A percentile compares a stretch with the other conserved stretches of the same genome.
Conservation (phyloP, 257 asterid genomes). For the Nicotiana noctiflora region DNA sequence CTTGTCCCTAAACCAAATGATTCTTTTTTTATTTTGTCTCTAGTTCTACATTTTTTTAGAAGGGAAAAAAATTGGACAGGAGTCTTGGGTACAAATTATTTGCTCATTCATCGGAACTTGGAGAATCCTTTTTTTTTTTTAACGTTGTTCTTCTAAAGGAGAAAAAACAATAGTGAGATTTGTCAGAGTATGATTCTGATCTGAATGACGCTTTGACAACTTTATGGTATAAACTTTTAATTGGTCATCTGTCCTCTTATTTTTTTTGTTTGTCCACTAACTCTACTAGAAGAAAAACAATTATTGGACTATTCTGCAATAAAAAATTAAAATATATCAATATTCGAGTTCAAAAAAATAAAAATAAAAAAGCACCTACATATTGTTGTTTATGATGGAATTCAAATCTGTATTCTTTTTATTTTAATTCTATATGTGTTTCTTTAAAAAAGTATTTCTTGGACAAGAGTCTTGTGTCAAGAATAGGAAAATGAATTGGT, state of each 20-base stretch:
- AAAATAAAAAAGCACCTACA: too few species aligned
- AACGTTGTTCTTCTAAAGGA: background rate
- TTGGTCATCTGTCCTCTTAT: too few species aligned
- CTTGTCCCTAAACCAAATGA: too few species aligned
- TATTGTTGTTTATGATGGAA: too few species aligned
- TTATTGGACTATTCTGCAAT: too few species aligned
- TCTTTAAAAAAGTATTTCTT: background rate
- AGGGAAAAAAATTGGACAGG: background rate
- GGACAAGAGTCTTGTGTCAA: slow-evolving; percentile 3
- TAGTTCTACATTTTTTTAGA: too few species aligned
- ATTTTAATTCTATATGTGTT: too few species aligned
- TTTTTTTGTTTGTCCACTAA: background rate
- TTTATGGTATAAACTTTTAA: background rate
- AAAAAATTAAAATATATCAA: too few species aligned
- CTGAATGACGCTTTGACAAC: background rate
- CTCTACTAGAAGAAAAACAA: too few species aligned
- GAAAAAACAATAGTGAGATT: background rate
- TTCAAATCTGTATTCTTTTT: too few species aligned
- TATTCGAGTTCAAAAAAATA: too few species aligned
- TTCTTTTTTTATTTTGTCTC: background rate
- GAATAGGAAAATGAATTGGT: background rate
- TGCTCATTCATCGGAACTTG: background rate
- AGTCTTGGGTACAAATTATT: background rate
- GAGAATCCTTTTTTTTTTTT: too few species aligned
- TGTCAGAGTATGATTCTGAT: background rate